Conservation (phyloP, 2,329 filamentous ascomycete genomes). For the Talaromyces sp. region DNA sequence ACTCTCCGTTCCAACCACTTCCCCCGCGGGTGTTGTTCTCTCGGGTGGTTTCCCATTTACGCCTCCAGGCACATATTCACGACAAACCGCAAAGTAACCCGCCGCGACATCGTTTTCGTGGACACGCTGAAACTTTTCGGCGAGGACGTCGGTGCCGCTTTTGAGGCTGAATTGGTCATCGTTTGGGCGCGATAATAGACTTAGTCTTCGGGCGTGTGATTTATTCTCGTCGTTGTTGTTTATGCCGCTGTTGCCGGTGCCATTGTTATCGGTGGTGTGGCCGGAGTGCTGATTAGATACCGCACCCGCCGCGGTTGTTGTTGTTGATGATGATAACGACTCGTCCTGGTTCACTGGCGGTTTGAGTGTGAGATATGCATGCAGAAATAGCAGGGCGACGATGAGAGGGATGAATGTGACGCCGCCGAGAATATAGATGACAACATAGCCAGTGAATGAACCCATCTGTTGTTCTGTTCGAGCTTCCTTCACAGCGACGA, state of each 20-base stretch:
- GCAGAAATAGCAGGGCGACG: constrained; percentile 59
- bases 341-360: constrained; percentile 16
- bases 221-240: constrained; percentile 39
- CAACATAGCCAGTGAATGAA: constrained; percentile 58
- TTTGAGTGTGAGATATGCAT: constrained; percentile 69
- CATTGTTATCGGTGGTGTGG: not conserved
- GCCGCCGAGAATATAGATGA: constrained; percentile 81
- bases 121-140: constrained; percentile 60
- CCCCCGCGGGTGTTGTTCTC: constrained; percentile 74
- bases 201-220: constrained; percentile 19
- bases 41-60: constrained; percentile 92
- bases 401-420: constrained; percentile 81
- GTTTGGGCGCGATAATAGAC: constrained; percentile 50
- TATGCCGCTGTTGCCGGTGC: constrained; percentile 13
- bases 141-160: constrained; percentile 57
- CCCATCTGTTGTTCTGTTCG: constrained; percentile 35
- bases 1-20: constrained; percentile 67
- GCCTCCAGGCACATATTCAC: constrained; percentile 87
- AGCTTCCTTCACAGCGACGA: constrained; percentile 20
- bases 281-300: constrained; percentile 7
- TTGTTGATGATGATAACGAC: constrained; percentile 26
- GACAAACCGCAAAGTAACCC: constrained; percentile 91
- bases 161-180: constrained; percentile 67
- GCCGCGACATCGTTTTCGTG: constrained; percentile 76
- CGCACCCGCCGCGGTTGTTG: not conserved